phyloP scores from a whole-genome alignment of 805 yeast species.

The Jamesozyma rosinii region DNA sequence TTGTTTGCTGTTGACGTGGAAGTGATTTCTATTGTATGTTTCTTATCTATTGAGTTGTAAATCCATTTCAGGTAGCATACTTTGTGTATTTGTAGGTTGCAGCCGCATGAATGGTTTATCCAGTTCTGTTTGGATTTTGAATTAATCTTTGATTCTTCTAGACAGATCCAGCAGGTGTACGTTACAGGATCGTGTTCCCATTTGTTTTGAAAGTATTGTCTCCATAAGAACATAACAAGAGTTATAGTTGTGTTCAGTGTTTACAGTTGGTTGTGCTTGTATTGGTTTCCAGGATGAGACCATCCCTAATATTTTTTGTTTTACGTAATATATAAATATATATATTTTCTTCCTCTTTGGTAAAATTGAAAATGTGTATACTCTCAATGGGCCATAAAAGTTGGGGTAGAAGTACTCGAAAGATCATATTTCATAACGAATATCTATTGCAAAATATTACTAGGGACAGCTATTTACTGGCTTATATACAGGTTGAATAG shows the following conservation, averaged over 20 bases:
- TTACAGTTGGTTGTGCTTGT: no score
- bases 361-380: no score
- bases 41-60: constrained; percentile 6
- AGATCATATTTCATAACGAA: no score
- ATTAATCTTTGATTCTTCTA: constrained; percentile 16
- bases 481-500: neutral
- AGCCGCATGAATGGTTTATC: constrained; percentile 25
- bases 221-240: constrained; percentile 5
- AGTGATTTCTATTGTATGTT: neutral
- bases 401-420: no score
- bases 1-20: neutral
- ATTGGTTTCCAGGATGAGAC: no score
- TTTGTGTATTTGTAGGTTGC: constrained; percentile 26
- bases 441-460: no score
- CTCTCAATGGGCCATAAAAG: no score
- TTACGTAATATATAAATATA: no score
- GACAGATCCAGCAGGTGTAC: constrained; percentile 26
- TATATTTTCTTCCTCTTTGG: no score
- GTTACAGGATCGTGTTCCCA: neutral
- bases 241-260: no score
- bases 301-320: no score
- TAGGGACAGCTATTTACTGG: neutral
- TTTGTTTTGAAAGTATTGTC: neutral
- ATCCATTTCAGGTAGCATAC: constrained; percentile 21
- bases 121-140: constrained; percentile 11